Percentiles rank a stretch among this genome's conserved stretches.
Conservation (phyloP, 2,329 filamentous ascomycete genomes). For the Sporothrix pseudoabietina region DNA sequence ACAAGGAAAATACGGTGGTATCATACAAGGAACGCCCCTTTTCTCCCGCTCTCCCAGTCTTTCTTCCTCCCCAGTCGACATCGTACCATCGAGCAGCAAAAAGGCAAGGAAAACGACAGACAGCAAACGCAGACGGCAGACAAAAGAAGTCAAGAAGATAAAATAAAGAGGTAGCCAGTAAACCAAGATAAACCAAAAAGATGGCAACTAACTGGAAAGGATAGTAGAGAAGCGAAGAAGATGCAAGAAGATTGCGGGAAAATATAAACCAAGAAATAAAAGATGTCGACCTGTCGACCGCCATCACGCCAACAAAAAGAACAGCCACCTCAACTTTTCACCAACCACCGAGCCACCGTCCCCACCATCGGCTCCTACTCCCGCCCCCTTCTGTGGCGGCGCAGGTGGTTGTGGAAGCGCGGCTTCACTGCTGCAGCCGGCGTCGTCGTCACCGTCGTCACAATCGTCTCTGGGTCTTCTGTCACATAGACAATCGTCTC, state of each 20-base stretch:
- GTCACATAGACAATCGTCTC: slow-evolving; percentile 57
- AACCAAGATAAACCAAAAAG: not conserved
- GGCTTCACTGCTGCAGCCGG: slow-evolving; percentile 36
- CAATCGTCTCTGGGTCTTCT: slow-evolving; percentile 47
- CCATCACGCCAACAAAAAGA: not conserved
- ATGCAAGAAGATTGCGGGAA: not conserved
- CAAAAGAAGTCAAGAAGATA: not conserved
- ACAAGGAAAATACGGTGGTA: slow-evolving; percentile 21
- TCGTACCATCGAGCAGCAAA: not conserved
- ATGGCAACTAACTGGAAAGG: not conserved
- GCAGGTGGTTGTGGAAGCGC: slow-evolving; percentile 43
- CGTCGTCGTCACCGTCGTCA: slow-evolving; percentile 39
- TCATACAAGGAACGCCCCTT: slow-evolving; percentile 18
- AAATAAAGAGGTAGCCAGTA: not conserved
- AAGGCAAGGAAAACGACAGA: not conserved
- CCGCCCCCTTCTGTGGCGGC: slow-evolving; percentile 40
- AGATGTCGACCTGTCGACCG: slow-evolving; percentile 14
- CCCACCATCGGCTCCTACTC: not conserved
- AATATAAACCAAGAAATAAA: slow-evolving; percentile 21
- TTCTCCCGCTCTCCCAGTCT: not conserved
- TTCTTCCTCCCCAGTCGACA: not conserved
- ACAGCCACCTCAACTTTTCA: not conserved
- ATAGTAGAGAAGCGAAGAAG: slow-evolving; percentile 16
- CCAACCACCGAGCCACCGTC: not conserved
- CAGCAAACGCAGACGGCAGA: not conserved